phyloP scores from a whole-genome alignment of 257 asterid species.

The Fraxinus pennsylvanica region DNA sequence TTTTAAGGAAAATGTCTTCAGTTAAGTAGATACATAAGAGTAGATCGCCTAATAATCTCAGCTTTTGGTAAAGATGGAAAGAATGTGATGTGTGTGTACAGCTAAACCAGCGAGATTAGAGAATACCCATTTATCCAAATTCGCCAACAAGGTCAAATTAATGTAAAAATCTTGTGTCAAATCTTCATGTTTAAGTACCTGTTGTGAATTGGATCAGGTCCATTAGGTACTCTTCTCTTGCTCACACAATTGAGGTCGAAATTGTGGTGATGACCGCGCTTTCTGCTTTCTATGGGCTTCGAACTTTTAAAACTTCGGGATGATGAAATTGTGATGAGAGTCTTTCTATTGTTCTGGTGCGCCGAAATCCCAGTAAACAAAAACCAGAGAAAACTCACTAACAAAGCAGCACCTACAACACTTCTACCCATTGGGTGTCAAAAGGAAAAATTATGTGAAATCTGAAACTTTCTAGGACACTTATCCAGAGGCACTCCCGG shows the following conservation, averaged over 20 bases:
- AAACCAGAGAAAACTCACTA: constrained; percentile 43
- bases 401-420: constrained; percentile 30
- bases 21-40: too few relatives aligned
- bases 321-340: constrained; percentile 25
- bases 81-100: constrained; percentile 7
- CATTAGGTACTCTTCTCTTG: constrained; percentile 77
- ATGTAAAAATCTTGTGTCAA: neutral
- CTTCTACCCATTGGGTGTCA: constrained; percentile 35
- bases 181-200: constrained; percentile 39
- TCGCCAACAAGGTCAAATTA: neutral
- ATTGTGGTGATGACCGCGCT: constrained; percentile 30
- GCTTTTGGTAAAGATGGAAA: neutral
- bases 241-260: constrained; percentile 44
- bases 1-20: neutral
- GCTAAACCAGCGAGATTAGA: neutral
- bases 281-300: constrained; percentile 29
- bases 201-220: constrained; percentile 75
- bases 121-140: neutral
- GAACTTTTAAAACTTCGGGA: constrained; percentile 23
- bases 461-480: neutral
- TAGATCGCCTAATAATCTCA: neutral
- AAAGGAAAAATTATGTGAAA: neutral
- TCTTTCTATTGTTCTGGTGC: constrained; percentile 22
- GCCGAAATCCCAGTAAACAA: constrained; percentile 39
- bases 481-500: neutral